Conservation (phyloP, 176 grass and related monocot species). For the bread wheat (Triticum aestivum) region IWGSC_CS_RefSeq_v2.1 NC_057806.1:607026989-607027488, state of each 20-base stretch:
- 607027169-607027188: neutral
- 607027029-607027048: neutral
- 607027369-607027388: neutral
- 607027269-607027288: neutral
- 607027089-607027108: neutral
- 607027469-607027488: slow-evolving; percentile 17
- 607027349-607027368: neutral
- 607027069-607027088: neutral
- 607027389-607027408: slow-evolving; percentile 82
- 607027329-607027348: slow-evolving; percentile 25
- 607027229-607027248: neutral
- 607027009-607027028: neutral
- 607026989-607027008: neutral
- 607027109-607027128: neutral
- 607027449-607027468: slow-evolving; percentile 82
- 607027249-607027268: neutral
- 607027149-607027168: neutral
- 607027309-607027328: neutral
- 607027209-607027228: neutral
- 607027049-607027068: neutral
- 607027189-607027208: neutral
- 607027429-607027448: slow-evolving; percentile 88
- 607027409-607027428: slow-evolving; percentile 99
- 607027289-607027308: slow-evolving; percentile 4
- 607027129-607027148: neutral